A percentile compares a stretch with the other conserved stretches of the same genome.
Conservation (phyloP, 2,329 filamentous ascomycete genomes). For the Huntiella moniliformis region DNA sequence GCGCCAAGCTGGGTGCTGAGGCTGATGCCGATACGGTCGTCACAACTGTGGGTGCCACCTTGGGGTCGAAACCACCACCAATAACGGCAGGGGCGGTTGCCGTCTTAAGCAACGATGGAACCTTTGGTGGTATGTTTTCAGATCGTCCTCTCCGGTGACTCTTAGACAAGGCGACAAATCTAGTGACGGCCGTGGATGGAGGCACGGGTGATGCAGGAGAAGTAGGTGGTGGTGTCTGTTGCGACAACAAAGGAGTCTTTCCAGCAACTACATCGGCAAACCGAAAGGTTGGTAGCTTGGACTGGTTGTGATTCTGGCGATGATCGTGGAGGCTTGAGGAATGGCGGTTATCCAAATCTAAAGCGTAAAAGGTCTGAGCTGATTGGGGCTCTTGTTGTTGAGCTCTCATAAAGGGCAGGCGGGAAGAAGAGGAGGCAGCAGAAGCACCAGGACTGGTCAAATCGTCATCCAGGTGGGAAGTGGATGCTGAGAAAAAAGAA, state of each 20-base stretch:
- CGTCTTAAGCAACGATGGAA: conserved; percentile 3
- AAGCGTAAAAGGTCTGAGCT: conserved; percentile 8
- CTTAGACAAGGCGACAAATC: conserved; percentile 14
- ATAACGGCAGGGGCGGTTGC: conserved; percentile 1
- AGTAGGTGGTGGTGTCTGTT: conserved; percentile 15
- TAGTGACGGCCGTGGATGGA: conserved; percentile 24
- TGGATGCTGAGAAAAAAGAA: conserved; percentile 10
- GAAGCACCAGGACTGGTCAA: conserved; percentile 8
- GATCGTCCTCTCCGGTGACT: conserved; percentile 11
- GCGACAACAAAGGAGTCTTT: conserved; percentile 16
- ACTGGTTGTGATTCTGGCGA: conserved; percentile 34
- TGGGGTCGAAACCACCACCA: neutral
- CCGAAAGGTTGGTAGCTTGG: conserved; percentile 36
- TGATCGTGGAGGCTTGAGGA: conserved; percentile 24
- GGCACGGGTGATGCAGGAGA: conserved; percentile 20
- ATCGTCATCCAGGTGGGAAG: conserved; percentile 10
- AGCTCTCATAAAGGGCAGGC: conserved; percentile 3
- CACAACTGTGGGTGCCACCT: conserved; percentile 4
- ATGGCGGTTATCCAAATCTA: conserved; percentile 8
- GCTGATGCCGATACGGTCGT: conserved; percentile 8
- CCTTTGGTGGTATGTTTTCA: conserved; percentile 10
- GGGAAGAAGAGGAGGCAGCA: conserved; percentile 7
- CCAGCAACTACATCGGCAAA: conserved; percentile 27
- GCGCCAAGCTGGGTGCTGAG: conserved; percentile 10
- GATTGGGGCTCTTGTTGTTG: conserved; percentile 8